Base-by-base conservation (phyloP, 2,329 filamentous ascomycete species). In the Colletotrichum sp. region DNA sequence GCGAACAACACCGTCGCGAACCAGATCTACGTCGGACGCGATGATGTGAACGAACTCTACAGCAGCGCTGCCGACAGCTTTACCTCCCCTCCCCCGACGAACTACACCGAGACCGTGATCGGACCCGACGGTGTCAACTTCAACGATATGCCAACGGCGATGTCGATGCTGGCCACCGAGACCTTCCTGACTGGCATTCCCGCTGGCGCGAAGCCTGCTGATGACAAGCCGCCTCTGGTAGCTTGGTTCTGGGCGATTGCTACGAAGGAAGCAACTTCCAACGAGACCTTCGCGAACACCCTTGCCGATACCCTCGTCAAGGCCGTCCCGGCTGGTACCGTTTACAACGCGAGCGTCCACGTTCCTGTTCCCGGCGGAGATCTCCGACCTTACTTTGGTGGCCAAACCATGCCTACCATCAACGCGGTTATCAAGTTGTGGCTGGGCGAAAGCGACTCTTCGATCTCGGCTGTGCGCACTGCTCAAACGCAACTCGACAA, bases 351-450 rank as follows among this genome's bases (percentile, higher is more conserved):
- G 28, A 73, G 65, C 9, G 36, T 69, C 4, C 71, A 73, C 13
- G 57, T 70, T 3, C 71, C 66, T 0, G 22, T 70, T 3, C 65
- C 71, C 1, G 71, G 71, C 7, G 57, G 30, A n/a, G 39, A 73
- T 27, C 28, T 27, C 3, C 12, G 71, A 6, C 30, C 39, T 3
- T 73, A 73, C 39, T 69, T 64, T 57, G 71, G 66, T 8, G 66
- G 71, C 11, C 19, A 55, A 12, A 12, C n/a, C 9, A 73, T 73
- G 71, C 65, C 71, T 11, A 69, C 48, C 19, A 22, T 70, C 36
- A 73, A 73, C 22, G 27, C 71, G 19, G 64, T 69, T n/a, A 69
- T 73, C 36, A 73, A 73, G 8, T n/a, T 73, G 36, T 73, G 71
- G 65, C 57, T 69, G 12, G 63, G 30, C 30, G 57, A 73, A 9